phyloP scores from a whole-genome alignment of 805 yeast genomes.

The Kurtzmaniella fragi region DNA sequence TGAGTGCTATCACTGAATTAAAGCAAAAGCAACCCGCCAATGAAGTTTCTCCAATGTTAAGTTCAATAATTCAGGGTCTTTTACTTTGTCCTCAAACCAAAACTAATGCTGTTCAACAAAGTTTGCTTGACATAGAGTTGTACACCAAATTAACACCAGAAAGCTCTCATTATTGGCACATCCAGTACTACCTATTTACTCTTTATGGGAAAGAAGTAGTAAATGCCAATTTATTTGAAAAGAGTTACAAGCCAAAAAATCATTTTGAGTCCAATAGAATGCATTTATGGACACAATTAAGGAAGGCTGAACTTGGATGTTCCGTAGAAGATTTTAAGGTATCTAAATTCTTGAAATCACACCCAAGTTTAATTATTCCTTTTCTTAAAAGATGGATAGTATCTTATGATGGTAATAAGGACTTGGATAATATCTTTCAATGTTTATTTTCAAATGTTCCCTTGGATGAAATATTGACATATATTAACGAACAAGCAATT shows the following conservation, averaged over 20 bases:
- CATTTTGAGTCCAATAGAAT: slow-evolving; percentile 9
- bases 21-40: background rate
- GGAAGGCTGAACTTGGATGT: slow-evolving; percentile 9
- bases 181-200: no score
- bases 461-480: slow-evolving; percentile 3
- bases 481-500: slow-evolving; percentile 21
- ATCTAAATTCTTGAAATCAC: slow-evolving; percentile 3
- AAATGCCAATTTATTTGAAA: no score
- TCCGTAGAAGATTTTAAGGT: slow-evolving; percentile 5
- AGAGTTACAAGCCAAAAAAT: no score
- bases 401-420: slow-evolving; percentile 27
- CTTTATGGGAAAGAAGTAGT: no score
- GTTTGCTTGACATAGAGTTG: no score
- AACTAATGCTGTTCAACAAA: no score
- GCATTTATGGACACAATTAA: slow-evolving; percentile 17
- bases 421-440: slow-evolving; percentile 20
- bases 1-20: background rate
- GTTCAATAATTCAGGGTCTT: no score
- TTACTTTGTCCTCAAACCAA: no score
- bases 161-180: no score
- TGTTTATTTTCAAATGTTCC: slow-evolving; percentile 16
- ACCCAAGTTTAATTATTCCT: background rate
- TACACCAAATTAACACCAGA: no score
- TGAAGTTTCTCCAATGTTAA: background rate
- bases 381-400: slow-evolving; percentile 53